Percentiles rank a stretch among this genome's conserved stretches.
Conservation (phyloP, 169 alveolate genomes). For the Neospora caninum region DNA sequence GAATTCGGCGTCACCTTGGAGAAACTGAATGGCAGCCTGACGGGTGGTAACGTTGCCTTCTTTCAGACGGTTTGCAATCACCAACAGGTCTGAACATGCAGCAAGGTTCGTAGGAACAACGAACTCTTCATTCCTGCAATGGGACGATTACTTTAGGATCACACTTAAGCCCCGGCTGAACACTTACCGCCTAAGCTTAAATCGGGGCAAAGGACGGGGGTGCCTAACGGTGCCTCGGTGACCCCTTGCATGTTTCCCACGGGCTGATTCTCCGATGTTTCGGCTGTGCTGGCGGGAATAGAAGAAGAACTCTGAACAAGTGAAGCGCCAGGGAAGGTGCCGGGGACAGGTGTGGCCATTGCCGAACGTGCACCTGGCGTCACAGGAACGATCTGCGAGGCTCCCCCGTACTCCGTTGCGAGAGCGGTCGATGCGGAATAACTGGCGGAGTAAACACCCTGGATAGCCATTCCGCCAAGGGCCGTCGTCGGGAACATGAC, state of each 20-base stretch:
- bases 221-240: not conserved
- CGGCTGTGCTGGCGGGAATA: no score
- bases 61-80: not conserved
- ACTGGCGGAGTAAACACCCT: not conserved
- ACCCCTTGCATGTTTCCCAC: no score
- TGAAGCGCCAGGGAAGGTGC: no score
- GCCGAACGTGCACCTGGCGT: not conserved
- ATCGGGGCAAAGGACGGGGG: not conserved
- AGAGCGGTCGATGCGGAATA: not conserved
- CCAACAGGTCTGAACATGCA: slow-evolving; percentile 14
- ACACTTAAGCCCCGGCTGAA: not conserved
- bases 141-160: not conserved
- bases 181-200: not conserved
- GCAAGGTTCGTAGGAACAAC: not conserved
- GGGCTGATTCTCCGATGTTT: no score
- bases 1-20: not conserved
- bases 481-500: not conserved
- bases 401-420: not conserved
- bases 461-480: not conserved
- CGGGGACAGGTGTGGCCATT: no score
- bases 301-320: no score
- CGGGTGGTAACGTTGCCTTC: not conserved
- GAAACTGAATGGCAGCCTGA: slow-evolving; percentile 1
- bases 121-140: not conserved
- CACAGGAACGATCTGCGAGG: not conserved